Base-by-base conservation (phyloP, 257 asterid species). In the Solanum sparsipilum region DNA sequence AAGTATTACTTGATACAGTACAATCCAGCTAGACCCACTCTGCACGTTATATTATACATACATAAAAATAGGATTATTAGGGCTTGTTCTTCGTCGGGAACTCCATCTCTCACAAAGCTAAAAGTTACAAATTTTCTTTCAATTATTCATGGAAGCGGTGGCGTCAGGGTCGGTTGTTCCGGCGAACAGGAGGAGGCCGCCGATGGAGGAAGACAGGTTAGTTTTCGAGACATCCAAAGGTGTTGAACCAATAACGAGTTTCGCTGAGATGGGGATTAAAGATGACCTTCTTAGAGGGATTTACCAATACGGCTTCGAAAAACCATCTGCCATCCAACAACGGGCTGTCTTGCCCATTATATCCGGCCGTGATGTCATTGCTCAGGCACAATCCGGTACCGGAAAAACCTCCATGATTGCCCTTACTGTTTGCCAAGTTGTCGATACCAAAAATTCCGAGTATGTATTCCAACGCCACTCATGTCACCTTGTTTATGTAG, bases 381-480 rank as follows among this genome's bases (percentile, higher is more conserved):
- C 98, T 68, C 98, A 95, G 91, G 99, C 99, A 38, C 99, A 96
- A 87, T 93, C 98, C 7, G 98, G 98, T 70, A 95, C 98, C 20
- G 99, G 99, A 2, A 96, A 96, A 87, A 95, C 98, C 56, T 96
- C 99, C 84, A 95, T 96, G 99, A 96, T 96, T 94, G 98, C 98
- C 39, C 98, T 96, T 85, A 84, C 99, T 56, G 98, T 96, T 87
- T 95, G 98, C 88, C 98, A 96, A 86, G 89, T 94, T 85, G 99
- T 89, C 21, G 98, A 96, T 76, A 96, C 98, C 90, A 97, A 93
- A 92, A 96, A 98, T 3, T 93, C 98, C 2, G 98, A 97, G 99
- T 97, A 93, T 4, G 95, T 23, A 1, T 81, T 27, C 13, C 65
- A 52, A 52, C 60, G 60, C 21, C 60, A 48, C 60, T 48, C 60